These are phyloP conservation scores for Camellia sinensis DNA, from an alignment of 148 eudicot species.

Conservation along the genomic window DNA sequence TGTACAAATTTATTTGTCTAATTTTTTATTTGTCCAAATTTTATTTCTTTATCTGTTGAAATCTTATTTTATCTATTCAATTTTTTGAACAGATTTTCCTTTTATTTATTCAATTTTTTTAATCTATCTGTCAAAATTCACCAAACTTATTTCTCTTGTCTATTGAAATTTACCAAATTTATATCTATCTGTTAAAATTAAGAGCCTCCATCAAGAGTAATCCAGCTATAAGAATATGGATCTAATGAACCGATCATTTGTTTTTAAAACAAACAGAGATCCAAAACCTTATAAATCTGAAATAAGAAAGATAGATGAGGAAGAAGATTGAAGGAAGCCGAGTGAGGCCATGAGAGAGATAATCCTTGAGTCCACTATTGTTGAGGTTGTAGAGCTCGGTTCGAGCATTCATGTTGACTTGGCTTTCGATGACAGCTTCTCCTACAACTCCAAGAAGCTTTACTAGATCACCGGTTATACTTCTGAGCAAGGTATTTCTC, in stretches of 20 bases:
- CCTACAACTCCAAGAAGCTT: no score
- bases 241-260: constrained; percentile 54
- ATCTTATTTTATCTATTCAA: no score
- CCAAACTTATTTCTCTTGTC: no score
- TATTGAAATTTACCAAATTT: no score
- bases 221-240: constrained; percentile 66
- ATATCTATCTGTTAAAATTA: constrained; percentile 21
- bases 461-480: no score
- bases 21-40: no score
- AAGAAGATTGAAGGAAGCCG: constrained; percentile 63
- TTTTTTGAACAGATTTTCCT: no score
- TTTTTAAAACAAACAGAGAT: constrained; percentile 32
- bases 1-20: no score
- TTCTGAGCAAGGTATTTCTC: no score
- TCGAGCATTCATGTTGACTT: constrained; percentile 58
- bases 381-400: constrained; percentile 78
- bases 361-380: constrained; percentile 51
- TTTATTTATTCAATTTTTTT: no score
- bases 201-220: constrained; percentile 75
- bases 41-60: no score
- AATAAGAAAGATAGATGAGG: constrained; percentile 40
- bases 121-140: no score
- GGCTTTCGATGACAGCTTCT: constrained; percentile 38
- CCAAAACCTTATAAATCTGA: constrained; percentile 63
- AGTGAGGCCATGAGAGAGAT: constrained; percentile 64